These are phyloP conservation scores for Taphrina confusa DNA, from an alignment of 1,139 yeast genomes.

Conservation along the genomic window DNA sequence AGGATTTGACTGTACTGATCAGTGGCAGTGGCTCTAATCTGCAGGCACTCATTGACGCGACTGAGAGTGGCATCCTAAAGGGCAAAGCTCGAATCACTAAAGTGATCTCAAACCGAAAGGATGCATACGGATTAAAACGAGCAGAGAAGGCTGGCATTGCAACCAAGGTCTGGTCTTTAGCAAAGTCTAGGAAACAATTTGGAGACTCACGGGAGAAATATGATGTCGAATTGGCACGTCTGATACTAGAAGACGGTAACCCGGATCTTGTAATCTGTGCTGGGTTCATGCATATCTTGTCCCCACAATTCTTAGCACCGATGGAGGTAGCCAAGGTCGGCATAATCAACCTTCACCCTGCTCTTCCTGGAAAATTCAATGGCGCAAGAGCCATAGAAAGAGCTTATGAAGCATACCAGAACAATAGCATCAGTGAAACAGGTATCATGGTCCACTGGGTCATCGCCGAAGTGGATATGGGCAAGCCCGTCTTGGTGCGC, in stretches of 20 bases:
- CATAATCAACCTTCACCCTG: slow-evolving; percentile 92
- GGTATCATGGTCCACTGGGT: slow-evolving; percentile 97
- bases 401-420: slow-evolving; percentile 93
- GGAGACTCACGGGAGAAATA: slow-evolving; percentile 71
- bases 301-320: slow-evolving; percentile 71
- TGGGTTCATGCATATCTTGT: slow-evolving; percentile 94
- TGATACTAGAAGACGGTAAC: slow-evolving; percentile 54
- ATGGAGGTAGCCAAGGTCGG: slow-evolving; percentile 63
- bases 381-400: slow-evolving; percentile 96
- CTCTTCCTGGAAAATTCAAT: slow-evolving; percentile 93
- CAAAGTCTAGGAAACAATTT: slow-evolving; percentile 63
- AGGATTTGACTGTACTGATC: slow-evolving; percentile 59
- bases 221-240: slow-evolving; percentile 72
- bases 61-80: slow-evolving; percentile 50
- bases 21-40: slow-evolving; percentile 94
- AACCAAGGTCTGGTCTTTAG: slow-evolving; percentile 68
- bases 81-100: slow-evolving; percentile 58
- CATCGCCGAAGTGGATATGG: slow-evolving; percentile 90
- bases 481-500: slow-evolving; percentile 81
- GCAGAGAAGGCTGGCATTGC: slow-evolving; percentile 71
- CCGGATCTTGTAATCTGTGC: slow-evolving; percentile 95
- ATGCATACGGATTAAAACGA: slow-evolving; percentile 80
- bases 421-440: slow-evolving; percentile 71
- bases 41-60: slow-evolving; percentile 87
- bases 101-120: slow-evolving; percentile 79